Evolutionary conservation across 192 early-diverging fungal genomes (phyloP).

Genomic region (Oehlia diaphana): DNA sequence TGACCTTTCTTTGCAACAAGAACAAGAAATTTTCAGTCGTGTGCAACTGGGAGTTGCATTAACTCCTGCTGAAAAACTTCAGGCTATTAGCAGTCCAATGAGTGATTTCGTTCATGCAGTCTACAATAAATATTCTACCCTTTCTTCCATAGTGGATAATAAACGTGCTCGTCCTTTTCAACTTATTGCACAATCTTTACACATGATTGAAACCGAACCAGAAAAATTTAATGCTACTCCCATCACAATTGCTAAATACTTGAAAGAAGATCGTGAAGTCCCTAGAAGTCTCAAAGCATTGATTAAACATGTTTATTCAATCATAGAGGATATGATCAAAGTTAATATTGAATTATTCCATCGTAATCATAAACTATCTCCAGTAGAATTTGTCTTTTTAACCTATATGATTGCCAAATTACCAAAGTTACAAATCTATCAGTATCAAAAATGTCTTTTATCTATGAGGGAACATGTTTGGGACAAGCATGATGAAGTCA

Average conservation of each 20-base stretch:
- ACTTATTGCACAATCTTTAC: constrained; percentile 25
- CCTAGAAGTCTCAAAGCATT: background rate
- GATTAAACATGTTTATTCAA: constrained; percentile 3
- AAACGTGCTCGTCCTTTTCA: constrained; percentile 22
- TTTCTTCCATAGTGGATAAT: background rate
- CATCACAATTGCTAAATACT: constrained; percentile 1
- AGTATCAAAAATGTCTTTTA: constrained; percentile 21
- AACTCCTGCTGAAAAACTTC: too few species aligned
- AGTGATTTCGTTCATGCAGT: constrained; percentile 20
- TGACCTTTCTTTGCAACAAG: constrained; percentile 32
- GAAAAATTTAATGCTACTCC: constrained; percentile 25
- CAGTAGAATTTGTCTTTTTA: constrained; percentile 26
- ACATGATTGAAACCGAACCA: constrained; percentile 22
- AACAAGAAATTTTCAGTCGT: background rate
- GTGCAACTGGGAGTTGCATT: too few species aligned
- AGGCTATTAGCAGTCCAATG: constrained; percentile 23
- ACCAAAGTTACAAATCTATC: constrained; percentile 7
- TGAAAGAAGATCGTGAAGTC: constrained; percentile 26
- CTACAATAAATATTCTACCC: background rate
- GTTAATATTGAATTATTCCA: constrained; percentile 21
- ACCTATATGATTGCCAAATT: background rate
- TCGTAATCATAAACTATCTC: constrained; percentile 20
- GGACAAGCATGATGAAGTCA: constrained; percentile 17
- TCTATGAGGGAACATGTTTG: constrained; percentile 24
- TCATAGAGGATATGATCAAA: constrained; percentile 13